phyloP scores from a whole-genome alignment of 2,329 filamentous ascomycete genomes.

The Fusarium clavum region DNA sequence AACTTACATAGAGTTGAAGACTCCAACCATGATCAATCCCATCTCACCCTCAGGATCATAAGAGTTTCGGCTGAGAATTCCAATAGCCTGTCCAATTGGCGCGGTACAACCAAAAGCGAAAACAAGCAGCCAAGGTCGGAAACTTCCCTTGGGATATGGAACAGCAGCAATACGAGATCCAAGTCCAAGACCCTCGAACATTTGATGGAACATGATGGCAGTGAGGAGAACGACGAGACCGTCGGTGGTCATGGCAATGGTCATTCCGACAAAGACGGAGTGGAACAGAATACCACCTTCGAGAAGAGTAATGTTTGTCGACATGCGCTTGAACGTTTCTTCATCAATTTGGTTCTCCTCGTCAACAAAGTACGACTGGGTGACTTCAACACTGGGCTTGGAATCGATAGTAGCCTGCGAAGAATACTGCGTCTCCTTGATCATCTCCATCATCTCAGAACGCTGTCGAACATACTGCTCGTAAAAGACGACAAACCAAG shows the following conservation, averaged over 20 bases:
- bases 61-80: constrained; percentile 64
- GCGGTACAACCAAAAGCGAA: constrained; percentile 72
- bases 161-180: constrained; percentile 78
- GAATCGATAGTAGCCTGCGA: constrained; percentile 46
- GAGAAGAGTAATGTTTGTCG: constrained; percentile 78
- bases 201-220: constrained; percentile 79
- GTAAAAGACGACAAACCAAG: constrained; percentile 73
- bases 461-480: constrained; percentile 72
- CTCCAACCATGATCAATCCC: constrained; percentile 71
- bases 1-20: constrained; percentile 69
- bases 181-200: constrained; percentile 75
- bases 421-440: constrained; percentile 51
- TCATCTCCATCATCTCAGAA: constrained; percentile 67
- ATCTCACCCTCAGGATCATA: constrained; percentile 74
- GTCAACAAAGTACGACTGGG: constrained; percentile 55
- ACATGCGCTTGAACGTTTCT: constrained; percentile 67
- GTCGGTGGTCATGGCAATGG: constrained; percentile 75
- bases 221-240: constrained; percentile 74
- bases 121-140: constrained; percentile 70
- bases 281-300: constrained; percentile 85
- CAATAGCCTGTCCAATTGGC: constrained; percentile 73
- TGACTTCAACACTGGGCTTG: constrained; percentile 46
- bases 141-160: constrained; percentile 66
- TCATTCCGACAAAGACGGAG: constrained; percentile 81
- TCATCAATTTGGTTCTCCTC: constrained; percentile 60